Evolutionary conservation across 257 asterid species (phyloP).

Genomic region (Agastache rugosa): DNA sequence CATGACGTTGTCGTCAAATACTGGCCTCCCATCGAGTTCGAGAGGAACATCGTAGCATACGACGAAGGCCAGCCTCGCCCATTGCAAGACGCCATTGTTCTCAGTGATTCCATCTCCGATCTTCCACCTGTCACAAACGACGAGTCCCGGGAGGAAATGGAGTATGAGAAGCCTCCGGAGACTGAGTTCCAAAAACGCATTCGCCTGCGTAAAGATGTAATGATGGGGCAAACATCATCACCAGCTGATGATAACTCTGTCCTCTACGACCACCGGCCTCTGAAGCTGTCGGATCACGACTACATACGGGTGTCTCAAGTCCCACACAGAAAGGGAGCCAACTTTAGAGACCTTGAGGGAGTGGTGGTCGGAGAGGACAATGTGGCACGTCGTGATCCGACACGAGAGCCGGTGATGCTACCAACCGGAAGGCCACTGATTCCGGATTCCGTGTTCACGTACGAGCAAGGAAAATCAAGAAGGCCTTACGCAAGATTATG

Average conservation of each 20-base stretch:
- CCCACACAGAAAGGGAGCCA: constrained; percentile 83
- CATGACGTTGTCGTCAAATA: constrained; percentile 78
- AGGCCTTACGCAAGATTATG: constrained; percentile 80
- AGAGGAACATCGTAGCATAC: constrained; percentile 81
- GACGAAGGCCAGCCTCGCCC: constrained; percentile 77
- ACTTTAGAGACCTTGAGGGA: constrained; percentile 80
- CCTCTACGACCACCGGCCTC: constrained; percentile 73
- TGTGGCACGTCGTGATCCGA: constrained; percentile 69
- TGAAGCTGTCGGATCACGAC: constrained; percentile 52
- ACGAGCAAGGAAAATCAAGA: constrained; percentile 69
- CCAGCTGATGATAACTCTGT: not conserved
- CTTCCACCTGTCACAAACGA: constrained; percentile 68
- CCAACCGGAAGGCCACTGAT: constrained; percentile 74
- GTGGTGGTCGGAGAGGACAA: constrained; percentile 67
- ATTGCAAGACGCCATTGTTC: constrained; percentile 64
- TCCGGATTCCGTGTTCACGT: constrained; percentile 61
- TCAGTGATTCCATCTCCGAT: constrained; percentile 80
- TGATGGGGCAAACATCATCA: constrained; percentile 48
- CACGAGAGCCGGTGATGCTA: constrained; percentile 52
- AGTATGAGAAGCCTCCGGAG: constrained; percentile 63
- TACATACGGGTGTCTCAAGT: constrained; percentile 65
- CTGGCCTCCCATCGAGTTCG: constrained; percentile 87
- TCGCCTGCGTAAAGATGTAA: constrained; percentile 60
- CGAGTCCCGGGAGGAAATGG: constrained; percentile 70
- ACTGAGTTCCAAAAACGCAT: constrained; percentile 73